These are phyloP conservation scores for Paecilomyces fulvus DNA, from an alignment of 2,329 filamentous ascomycete species.

Conservation along the genomic window DNA sequence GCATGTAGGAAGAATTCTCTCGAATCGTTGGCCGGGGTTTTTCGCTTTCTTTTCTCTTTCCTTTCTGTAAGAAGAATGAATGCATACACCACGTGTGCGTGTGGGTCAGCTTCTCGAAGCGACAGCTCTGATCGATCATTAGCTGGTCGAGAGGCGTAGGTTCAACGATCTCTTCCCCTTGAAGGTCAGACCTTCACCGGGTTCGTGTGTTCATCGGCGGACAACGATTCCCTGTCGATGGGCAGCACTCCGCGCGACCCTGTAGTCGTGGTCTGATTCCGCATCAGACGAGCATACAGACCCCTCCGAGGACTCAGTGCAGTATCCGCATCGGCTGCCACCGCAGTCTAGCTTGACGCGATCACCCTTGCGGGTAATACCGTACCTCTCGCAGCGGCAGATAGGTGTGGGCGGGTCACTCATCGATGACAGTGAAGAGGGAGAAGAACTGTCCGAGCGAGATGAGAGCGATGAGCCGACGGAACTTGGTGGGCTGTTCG, in stretches of 20 bases:
- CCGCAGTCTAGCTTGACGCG: constrained; percentile 95
- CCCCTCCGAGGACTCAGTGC: constrained; percentile 51
- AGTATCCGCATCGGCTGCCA: constrained; percentile 76
- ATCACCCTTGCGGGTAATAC: constrained; percentile 86
- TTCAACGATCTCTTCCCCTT: background rate
- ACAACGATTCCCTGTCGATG: constrained; percentile 32
- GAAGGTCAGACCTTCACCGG: constrained; percentile 2
- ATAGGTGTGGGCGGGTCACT: constrained; percentile 49
- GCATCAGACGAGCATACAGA: constrained; percentile 58
- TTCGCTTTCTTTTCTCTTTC: background rate
- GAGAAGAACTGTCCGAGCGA: constrained; percentile 55
- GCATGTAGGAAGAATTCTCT: background rate
- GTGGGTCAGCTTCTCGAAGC: background rate
- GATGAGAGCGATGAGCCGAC: constrained; percentile 60
- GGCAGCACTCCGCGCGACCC: constrained; percentile 24
- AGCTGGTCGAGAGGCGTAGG: background rate
- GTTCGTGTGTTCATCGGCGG: constrained; percentile 21
- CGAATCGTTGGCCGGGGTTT: background rate
- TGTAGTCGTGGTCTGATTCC: constrained; percentile 32
- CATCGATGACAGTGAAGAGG: constrained; percentile 55
- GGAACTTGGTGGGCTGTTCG: constrained; percentile 66
- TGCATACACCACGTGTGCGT: background rate
- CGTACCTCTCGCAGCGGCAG: constrained; percentile 94
- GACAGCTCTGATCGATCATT: background rate
- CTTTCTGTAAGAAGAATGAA: background rate